Percentiles rank a stretch among this genome's conserved stretches.
These are phyloP conservation scores for Cryptococcus maquisensis DNA, from an alignment of 1,284 basidiomycete genomes.

Conservation along the genomic window DNA sequence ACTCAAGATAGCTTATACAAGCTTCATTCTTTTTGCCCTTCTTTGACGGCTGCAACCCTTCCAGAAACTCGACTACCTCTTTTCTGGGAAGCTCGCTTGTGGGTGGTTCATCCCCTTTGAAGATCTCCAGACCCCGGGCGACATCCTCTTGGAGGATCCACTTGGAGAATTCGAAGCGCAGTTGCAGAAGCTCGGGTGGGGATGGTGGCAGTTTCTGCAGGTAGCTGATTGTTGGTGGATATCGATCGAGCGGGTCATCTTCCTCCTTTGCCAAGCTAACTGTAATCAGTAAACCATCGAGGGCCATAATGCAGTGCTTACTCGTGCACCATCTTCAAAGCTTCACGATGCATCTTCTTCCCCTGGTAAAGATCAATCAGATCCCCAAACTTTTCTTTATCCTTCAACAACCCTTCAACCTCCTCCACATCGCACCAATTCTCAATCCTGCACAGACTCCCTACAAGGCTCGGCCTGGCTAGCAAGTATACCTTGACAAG, in stretches of 20 bases:
- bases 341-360: slow-evolving; percentile 91
- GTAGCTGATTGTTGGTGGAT: slow-evolving; percentile 80
- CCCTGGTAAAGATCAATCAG: slow-evolving; percentile 88
- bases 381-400: slow-evolving; percentile 85
- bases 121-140: slow-evolving; percentile 69
- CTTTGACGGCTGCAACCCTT: slow-evolving; percentile 50
- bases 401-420: slow-evolving; percentile 81
- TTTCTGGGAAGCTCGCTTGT: slow-evolving; percentile 59
- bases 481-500: slow-evolving; percentile 90
- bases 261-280: slow-evolving; percentile 72
- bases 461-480: slow-evolving; percentile 75
- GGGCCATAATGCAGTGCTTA: slow-evolving; percentile 52
- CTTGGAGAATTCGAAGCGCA: slow-evolving; percentile 70
- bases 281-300: slow-evolving; percentile 6
- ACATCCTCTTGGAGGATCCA: slow-evolving; percentile 79
- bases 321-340: slow-evolving; percentile 75
- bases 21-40: slow-evolving; percentile 40
- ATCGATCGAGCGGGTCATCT: slow-evolving; percentile 69
- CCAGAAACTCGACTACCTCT: slow-evolving; percentile 71
- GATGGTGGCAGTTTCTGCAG: slow-evolving; percentile 85
- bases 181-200: slow-evolving; percentile 69
- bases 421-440: slow-evolving; percentile 98
- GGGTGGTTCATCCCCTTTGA: slow-evolving; percentile 69
- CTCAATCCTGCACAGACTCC: slow-evolving; percentile 79
- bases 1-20: slow-evolving; percentile 80